Evolutionary conservation across 179 eudicot species (phyloP).

Genomic region (Vitellaria paradoxa): DNA sequence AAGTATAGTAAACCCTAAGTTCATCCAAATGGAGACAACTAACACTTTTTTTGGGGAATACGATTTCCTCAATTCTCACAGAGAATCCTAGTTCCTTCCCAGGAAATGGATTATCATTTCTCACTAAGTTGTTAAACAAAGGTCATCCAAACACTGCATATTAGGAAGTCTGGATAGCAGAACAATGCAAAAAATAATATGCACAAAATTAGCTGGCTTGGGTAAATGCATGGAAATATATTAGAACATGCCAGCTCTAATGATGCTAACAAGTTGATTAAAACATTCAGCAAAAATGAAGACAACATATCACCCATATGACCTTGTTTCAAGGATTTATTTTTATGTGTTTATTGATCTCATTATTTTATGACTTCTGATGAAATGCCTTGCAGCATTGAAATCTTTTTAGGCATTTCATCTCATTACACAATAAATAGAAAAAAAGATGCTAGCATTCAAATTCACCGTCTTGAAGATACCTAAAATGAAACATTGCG

Average conservation of each 20-base stretch:
- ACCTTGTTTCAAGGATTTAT: not conserved
- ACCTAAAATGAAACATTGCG: not conserved
- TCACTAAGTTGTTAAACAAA: not conserved
- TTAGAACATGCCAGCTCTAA: not conserved
- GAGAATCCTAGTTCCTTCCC: not conserved
- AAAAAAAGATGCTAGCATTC: not conserved
- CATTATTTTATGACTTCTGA: not conserved
- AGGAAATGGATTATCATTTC: not conserved
- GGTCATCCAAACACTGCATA: not conserved
- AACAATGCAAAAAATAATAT: not conserved
- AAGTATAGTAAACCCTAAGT: not conserved
- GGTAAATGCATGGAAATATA: not conserved
- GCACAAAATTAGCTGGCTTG: not conserved
- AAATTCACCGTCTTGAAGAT: not conserved
- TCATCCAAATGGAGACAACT: not conserved
- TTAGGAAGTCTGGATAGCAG: not conserved
- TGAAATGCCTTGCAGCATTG: not conserved
- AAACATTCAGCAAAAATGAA: not conserved
- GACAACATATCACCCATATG: not conserved
- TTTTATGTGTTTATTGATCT: not conserved
- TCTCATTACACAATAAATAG: not conserved
- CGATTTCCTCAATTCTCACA: slow-evolving; percentile 4
- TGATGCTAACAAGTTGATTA: not conserved
- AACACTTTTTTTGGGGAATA: not conserved
- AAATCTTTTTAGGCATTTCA: not conserved